Evolutionary conservation across 495 filamentous ascomycete genomes (phyloP).

Genomic region (Podospora pseudopauciseta): DNA sequence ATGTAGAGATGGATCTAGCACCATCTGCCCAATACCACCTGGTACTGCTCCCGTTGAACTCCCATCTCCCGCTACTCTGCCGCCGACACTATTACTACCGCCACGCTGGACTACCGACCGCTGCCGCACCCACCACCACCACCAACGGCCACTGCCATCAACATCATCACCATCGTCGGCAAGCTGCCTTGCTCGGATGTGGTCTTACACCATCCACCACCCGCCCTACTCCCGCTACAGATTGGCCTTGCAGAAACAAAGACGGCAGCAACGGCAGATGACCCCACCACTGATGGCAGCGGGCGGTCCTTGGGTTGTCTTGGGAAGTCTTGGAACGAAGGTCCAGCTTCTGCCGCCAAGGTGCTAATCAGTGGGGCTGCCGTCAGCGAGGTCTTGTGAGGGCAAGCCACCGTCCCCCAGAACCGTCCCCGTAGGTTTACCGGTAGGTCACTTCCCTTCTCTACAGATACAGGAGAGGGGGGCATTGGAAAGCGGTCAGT

Average conservation of each 20-base stretch:
- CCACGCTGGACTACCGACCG: background rate
- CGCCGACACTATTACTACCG: background rate
- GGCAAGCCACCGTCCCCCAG: constrained; percentile 7
- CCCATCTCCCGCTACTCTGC: background rate
- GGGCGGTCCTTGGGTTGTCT: constrained; percentile 2
- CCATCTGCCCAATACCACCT: background rate
- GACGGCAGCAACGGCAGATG: constrained; percentile 4
- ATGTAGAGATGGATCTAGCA: background rate
- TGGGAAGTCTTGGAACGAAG: constrained; percentile 12
- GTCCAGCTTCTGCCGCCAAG: constrained; percentile 10
- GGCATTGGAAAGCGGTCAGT: constrained; percentile 1
- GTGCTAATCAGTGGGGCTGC: constrained; percentile 11
- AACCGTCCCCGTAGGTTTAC: constrained; percentile 1
- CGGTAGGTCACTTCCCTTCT: background rate
- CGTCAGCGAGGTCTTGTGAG: constrained; percentile 13
- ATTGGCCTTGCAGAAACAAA: background rate
- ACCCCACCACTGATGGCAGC: constrained; percentile 4
- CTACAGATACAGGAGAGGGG: background rate
- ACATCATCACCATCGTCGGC: background rate
- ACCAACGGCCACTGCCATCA: background rate
- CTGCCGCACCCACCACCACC: background rate
- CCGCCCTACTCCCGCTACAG: background rate
- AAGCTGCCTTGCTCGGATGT: background rate
- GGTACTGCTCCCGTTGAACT: background rate
- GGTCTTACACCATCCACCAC: background rate